These are phyloP conservation scores for Casuarina glauca DNA, from an alignment of 306 rosid species.

Conservation along the genomic window DNA sequence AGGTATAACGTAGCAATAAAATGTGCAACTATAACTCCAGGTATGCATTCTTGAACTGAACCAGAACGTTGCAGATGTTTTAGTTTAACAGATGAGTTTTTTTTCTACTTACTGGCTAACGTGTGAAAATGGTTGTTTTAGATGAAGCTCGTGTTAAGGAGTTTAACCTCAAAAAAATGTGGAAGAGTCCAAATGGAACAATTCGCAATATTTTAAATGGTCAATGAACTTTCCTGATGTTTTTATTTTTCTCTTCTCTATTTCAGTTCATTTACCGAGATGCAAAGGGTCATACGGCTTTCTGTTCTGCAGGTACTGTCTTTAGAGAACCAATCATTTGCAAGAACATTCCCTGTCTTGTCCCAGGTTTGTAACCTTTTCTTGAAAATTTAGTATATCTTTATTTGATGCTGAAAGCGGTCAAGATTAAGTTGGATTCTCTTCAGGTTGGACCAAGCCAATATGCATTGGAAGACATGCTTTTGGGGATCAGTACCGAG, in stretches of 20 bases:
- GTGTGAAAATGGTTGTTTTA: slow-evolving; percentile 52
- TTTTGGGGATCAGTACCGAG: slow-evolving; percentile 61
- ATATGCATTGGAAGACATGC: slow-evolving; percentile 73
- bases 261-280: slow-evolving; percentile 4
- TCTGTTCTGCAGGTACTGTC: slow-evolving; percentile 72
- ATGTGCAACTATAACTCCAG: slow-evolving; percentile 99
- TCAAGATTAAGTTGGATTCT: slow-evolving; percentile 19
- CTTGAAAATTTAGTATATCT: neutral
- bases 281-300: neutral
- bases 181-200: slow-evolving; percentile 99
- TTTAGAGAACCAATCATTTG: slow-evolving; percentile 97
- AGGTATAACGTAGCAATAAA: slow-evolving; percentile 98
- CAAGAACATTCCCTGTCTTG: slow-evolving; percentile 90
- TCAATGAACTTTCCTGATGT: slow-evolving; percentile 29
- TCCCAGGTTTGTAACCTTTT: slow-evolving; percentile 65
- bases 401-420: slow-evolving; percentile 10
- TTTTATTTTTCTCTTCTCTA: slow-evolving; percentile 6
- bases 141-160: slow-evolving; percentile 95
- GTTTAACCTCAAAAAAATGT: slow-evolving; percentile 82
- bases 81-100: neutral
- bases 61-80: neutral
- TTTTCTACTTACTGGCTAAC: neutral
- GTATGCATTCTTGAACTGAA: slow-evolving; percentile 33
- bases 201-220: slow-evolving; percentile 97
- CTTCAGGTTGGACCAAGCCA: slow-evolving; percentile 87